phyloP scores from a whole-genome alignment of 2,329 filamentous ascomycete species.

The Stagonosporopsis chrysanthemi region DNA sequence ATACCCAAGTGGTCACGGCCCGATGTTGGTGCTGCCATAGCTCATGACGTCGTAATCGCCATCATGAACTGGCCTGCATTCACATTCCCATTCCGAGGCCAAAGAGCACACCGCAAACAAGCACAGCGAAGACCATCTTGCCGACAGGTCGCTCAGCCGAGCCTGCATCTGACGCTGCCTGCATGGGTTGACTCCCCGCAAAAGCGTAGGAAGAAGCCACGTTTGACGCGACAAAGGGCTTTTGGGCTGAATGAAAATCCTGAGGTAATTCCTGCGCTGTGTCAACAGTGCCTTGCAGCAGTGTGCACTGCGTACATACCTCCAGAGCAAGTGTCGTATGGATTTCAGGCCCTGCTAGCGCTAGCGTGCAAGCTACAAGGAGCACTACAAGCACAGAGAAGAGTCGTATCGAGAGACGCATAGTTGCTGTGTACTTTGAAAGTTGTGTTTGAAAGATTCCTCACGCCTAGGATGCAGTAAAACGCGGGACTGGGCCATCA shows the following conservation, averaged over 20 bases:
- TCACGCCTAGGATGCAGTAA: neutral
- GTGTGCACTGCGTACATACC: neutral
- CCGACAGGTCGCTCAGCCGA: conserved; percentile 13
- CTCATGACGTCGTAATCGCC: neutral
- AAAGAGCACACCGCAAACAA: conserved; percentile 13
- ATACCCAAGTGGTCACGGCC: neutral
- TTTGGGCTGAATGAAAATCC: neutral
- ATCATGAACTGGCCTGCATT: neutral
- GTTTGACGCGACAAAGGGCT: neutral
- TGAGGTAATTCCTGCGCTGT: neutral
- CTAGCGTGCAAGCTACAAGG: conserved; percentile 3
- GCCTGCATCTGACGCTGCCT: conserved; percentile 18
- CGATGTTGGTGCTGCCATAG: neutral
- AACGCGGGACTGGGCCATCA: conserved; percentile 5
- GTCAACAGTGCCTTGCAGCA: neutral
- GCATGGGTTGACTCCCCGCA: conserved; percentile 4
- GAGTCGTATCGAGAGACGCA: neutral
- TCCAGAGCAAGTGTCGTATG: neutral
- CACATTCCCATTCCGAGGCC: conserved; percentile 20
- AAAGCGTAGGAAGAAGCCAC: neutral
- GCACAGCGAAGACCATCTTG: conserved; percentile 12
- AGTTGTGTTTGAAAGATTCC: neutral
- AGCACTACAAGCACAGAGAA: neutral
- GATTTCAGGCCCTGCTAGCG: conserved; percentile 4
- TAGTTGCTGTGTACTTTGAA: neutral